A percentile compares a stretch with the other conserved stretches of the same genome.
phyloP scores from a whole-genome alignment of 2,329 filamentous ascomycete species.

The Fusarium sp. region DNA sequence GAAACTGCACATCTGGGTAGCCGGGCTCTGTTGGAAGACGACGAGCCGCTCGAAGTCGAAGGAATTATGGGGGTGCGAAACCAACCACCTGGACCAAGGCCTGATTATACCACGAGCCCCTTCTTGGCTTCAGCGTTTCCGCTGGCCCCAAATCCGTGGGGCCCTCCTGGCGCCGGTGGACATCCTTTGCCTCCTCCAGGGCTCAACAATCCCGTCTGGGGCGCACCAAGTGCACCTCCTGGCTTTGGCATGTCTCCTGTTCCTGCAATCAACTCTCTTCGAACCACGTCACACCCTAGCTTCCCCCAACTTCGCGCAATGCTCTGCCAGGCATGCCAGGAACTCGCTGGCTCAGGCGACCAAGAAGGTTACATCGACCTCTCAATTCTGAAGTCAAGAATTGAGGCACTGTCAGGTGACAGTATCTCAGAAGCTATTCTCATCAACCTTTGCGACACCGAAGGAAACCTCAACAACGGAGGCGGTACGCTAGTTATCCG shows the following conservation, averaged over 20 bases:
- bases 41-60: constrained; percentile 57
- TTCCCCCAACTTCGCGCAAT: constrained; percentile 77
- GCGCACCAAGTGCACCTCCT: constrained; percentile 45
- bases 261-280: constrained; percentile 41
- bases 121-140: constrained; percentile 55
- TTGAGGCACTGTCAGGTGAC: constrained; percentile 63
- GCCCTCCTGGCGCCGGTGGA: constrained; percentile 44
- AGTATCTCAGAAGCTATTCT: constrained; percentile 68
- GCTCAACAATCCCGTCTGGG: constrained; percentile 53
- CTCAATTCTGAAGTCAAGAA: constrained; percentile 69
- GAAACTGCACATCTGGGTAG: constrained; percentile 86
- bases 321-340: constrained; percentile 81
- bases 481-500: constrained; percentile 85
- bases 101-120: constrained; percentile 51
- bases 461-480: constrained; percentile 85
- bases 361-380: constrained; percentile 75
- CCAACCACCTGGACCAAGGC: constrained; percentile 59
- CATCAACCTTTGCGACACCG: constrained; percentile 86
- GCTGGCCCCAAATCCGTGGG: constrained; percentile 53
- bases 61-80: constrained; percentile 51
- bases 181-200: constrained; percentile 57
- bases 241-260: constrained; percentile 48
- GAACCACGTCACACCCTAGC: constrained; percentile 61
- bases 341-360: constrained; percentile 54
- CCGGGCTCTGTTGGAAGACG: constrained; percentile 85